Conservation (phyloP, 2,329 filamentous ascomycete species). For the Epichloe aotearoae region DNA sequence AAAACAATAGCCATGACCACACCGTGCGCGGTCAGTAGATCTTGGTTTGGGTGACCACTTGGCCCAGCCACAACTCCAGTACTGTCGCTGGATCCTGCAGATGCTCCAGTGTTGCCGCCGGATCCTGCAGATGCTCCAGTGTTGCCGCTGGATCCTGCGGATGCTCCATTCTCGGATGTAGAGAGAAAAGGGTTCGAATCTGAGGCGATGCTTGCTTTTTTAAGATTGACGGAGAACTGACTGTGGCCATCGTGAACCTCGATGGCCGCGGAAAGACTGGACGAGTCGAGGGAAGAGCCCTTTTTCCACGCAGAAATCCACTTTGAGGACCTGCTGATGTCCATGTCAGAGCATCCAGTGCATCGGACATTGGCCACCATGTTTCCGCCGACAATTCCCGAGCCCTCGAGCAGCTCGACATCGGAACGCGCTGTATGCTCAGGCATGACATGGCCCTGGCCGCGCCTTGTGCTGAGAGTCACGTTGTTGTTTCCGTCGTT, state of each 20-base stretch:
- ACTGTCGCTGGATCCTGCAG: neutral
- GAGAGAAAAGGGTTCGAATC: slow-evolving; percentile 40
- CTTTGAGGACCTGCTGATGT: slow-evolving; percentile 24
- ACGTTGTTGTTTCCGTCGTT: slow-evolving; percentile 43
- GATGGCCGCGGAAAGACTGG: slow-evolving; percentile 26
- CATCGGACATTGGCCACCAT: slow-evolving; percentile 50
- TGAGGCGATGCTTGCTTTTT: slow-evolving; percentile 28
- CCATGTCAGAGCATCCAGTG: slow-evolving; percentile 35
- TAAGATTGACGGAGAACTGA: slow-evolving; percentile 35
- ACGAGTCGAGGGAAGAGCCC: slow-evolving; percentile 32
- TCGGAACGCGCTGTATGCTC: slow-evolving; percentile 27
- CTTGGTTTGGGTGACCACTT: slow-evolving; percentile 9
- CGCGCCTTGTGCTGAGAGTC: slow-evolving; percentile 45
- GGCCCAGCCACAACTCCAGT: neutral
- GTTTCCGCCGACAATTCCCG: slow-evolving; percentile 35
- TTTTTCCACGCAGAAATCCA: slow-evolving; percentile 44
- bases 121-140: neutral
- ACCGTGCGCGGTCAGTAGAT: slow-evolving; percentile 35
- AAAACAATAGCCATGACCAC: slow-evolving; percentile 50
- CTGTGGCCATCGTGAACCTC: slow-evolving; percentile 32
- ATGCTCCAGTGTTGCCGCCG: neutral
- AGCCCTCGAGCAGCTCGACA: slow-evolving; percentile 44
- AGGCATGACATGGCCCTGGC: slow-evolving; percentile 35
- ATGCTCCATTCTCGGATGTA: neutral
- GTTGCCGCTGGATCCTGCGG: neutral